Percentiles rank a stretch among this genome's conserved stretches.
phyloP scores from a whole-genome alignment of 805 yeast species.

The Hermanozyma aechmeae region DNA sequence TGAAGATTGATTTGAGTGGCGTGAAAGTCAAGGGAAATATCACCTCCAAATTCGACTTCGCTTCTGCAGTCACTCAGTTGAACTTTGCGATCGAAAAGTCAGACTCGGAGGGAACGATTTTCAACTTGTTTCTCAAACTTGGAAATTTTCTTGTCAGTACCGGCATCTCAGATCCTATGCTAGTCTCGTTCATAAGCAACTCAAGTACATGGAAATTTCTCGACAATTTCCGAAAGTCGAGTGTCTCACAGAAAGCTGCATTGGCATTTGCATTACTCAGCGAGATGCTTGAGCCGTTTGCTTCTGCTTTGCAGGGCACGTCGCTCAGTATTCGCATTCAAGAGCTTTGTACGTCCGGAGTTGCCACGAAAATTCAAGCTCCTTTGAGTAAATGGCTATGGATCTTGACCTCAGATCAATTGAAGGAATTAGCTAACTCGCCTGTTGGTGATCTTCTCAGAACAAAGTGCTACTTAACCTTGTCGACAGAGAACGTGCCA shows the following conservation, averaged over 20 bases:
- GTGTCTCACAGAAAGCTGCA: conserved; percentile 11
- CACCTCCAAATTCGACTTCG: conserved; percentile 37
- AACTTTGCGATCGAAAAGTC: conserved; percentile 19
- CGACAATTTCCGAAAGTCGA: conserved; percentile 1
- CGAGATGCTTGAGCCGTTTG: conserved; percentile 26
- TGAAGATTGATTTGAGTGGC: conserved; percentile 1
- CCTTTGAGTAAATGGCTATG: conserved; percentile 14
- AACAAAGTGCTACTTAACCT: too few relatives aligned
- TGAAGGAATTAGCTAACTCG: conserved; percentile 6
- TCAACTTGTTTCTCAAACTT: conserved; percentile 32
- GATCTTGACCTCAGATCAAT: conserved; percentile 16
- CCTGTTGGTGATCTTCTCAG: too few relatives aligned
- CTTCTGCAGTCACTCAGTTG: conserved; percentile 35
- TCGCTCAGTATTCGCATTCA: too few relatives aligned
- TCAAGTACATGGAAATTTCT: conserved; percentile 14
- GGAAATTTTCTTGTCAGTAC: conserved; percentile 26
- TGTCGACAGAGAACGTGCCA: too few relatives aligned
- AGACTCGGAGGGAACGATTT: conserved; percentile 11
- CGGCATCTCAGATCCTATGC: conserved; percentile 4
- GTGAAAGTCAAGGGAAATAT: conserved; percentile 2
- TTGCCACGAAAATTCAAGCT: conserved; percentile 8
- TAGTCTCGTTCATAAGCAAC: conserved; percentile 8
- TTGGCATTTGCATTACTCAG: conserved; percentile 22
- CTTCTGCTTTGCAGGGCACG: too few relatives aligned
- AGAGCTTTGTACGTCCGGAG: too few relatives aligned